A percentile compares a stretch with the other conserved stretches of the same genome.
phyloP scores from a whole-genome alignment of 495 filamentous ascomycete species.

The Penicillium flavigenum region DNA sequence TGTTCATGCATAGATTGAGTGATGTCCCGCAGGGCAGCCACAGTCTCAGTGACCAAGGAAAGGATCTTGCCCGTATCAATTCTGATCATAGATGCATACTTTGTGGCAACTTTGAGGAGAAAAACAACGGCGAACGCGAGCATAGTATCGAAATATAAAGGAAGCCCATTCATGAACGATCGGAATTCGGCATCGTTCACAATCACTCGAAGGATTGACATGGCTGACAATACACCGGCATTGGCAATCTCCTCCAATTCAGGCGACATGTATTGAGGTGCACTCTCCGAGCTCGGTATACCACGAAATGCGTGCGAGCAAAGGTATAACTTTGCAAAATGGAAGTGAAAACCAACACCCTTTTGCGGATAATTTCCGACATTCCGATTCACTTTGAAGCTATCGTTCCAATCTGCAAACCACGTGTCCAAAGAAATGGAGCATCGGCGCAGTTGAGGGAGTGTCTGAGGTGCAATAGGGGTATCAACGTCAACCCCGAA shows the following conservation, averaged over 20 bases:
- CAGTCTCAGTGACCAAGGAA: constrained; percentile 28
- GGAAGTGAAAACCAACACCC: constrained; percentile 33
- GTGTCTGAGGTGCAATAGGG: constrained; percentile 20
- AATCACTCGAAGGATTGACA: constrained; percentile 34
- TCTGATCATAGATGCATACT: constrained; percentile 22
- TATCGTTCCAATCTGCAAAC: constrained; percentile 36
- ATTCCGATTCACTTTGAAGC: constrained; percentile 23
- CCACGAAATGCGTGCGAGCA: constrained; percentile 40
- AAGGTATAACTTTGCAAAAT: constrained; percentile 39
- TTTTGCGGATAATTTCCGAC: constrained; percentile 35
- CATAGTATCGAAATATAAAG: constrained; percentile 39
- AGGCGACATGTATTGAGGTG: constrained; percentile 15
- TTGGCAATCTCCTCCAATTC: constrained; percentile 36
- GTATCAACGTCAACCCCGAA: constrained; percentile 41
- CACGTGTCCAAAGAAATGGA: constrained; percentile 33
- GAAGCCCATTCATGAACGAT: constrained; percentile 34
- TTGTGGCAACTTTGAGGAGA: constrained; percentile 35
- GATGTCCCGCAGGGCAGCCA: constrained; percentile 25
- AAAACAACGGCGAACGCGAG: constrained; percentile 40
- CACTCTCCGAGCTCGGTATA: constrained; percentile 9
- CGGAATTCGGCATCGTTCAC: constrained; percentile 30
- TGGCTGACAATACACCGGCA: constrained; percentile 30
- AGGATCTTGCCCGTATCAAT: constrained; percentile 33
- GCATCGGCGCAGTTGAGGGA: constrained; percentile 30
- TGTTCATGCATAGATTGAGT: constrained; percentile 30